phyloP scores from a whole-genome alignment of 2,329 filamentous ascomycete genomes.

The Annulohypoxylon truncatum region DNA sequence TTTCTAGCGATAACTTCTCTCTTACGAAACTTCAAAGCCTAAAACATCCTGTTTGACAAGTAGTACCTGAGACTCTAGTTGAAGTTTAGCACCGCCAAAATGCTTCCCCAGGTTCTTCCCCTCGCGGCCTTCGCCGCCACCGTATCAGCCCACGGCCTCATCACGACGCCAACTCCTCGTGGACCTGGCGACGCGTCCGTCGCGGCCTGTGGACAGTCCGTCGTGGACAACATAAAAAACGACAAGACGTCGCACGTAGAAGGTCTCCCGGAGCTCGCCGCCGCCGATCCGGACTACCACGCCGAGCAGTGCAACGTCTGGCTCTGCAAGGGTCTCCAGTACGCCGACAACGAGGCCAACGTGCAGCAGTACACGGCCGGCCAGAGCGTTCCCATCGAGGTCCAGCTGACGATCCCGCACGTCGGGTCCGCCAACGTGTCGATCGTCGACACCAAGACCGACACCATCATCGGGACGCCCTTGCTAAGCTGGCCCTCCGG shows the following conservation, averaged over 20 bases:
- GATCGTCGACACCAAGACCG: conserved; percentile 59
- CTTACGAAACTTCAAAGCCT: neutral
- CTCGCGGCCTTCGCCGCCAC: conserved; percentile 42
- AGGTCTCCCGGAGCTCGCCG: conserved; percentile 48
- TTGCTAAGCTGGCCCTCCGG: conserved; percentile 47
- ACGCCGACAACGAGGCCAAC: conserved; percentile 54
- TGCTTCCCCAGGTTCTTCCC: conserved; percentile 39
- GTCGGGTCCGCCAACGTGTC: conserved; percentile 61
- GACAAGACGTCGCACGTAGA: conserved; percentile 50
- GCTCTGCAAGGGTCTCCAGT: conserved; percentile 56
- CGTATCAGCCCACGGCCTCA: conserved; percentile 45
- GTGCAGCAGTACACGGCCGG: conserved; percentile 56
- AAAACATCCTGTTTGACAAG: neutral
- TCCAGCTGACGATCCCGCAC: conserved; percentile 60
- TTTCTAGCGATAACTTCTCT: neutral
- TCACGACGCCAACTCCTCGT: conserved; percentile 43
- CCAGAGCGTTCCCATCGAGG: conserved; percentile 56
- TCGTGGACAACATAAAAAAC: conserved; percentile 43
- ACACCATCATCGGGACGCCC: conserved; percentile 52
- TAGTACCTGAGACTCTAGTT: neutral
- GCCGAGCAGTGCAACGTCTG: conserved; percentile 50
- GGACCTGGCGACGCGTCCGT: conserved; percentile 42
- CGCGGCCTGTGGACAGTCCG: conserved; percentile 44
- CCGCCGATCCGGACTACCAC: conserved; percentile 43
- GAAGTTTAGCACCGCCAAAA: conserved; percentile 22